Conservation (phyloP, 768 basidiomycete species). For the Aureoboletus auriporus region DNA sequence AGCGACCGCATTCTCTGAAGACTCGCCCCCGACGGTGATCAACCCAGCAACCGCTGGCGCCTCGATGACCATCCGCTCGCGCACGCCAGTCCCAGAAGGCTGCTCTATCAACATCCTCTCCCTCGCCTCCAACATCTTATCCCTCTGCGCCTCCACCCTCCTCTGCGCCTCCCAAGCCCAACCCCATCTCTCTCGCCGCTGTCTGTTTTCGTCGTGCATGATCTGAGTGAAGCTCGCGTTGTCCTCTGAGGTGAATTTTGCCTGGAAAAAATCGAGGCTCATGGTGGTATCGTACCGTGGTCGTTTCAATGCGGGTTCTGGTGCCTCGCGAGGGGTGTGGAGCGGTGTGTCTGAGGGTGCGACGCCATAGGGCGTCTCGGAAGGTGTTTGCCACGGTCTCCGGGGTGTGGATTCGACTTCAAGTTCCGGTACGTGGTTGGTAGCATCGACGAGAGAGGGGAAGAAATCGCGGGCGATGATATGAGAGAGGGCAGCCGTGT, state of each 20-base stretch:
- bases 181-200: slow-evolving; percentile 71
- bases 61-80: slow-evolving; percentile 65
- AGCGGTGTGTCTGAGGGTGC: slow-evolving; percentile 66
- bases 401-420: slow-evolving; percentile 57
- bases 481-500: slow-evolving; percentile 81
- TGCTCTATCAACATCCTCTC: slow-evolving; percentile 73
- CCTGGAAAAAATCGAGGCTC: slow-evolving; percentile 84
- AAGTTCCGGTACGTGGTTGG: slow-evolving; percentile 72
- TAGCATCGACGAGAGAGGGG: slow-evolving; percentile 86
- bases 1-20: not conserved
- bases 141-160: slow-evolving; percentile 65
- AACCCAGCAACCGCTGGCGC: slow-evolving; percentile 52
- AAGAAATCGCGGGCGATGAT: slow-evolving; percentile 99
- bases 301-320: slow-evolving; percentile 51
- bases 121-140: slow-evolving; percentile 62
- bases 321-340: slow-evolving; percentile 36
- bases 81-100: slow-evolving; percentile 56
- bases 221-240: slow-evolving; percentile 96
- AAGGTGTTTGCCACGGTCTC: slow-evolving; percentile 42
- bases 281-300: slow-evolving; percentile 56
- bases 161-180: slow-evolving; percentile 97
- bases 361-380: slow-evolving; percentile 61
- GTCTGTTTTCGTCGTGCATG: slow-evolving; percentile 82
- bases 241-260: slow-evolving; percentile 92
- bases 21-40: slow-evolving; percentile 36